Evolutionary conservation across 2,329 filamentous ascomycete genomes (phyloP).

Genomic region (Xylaria sp.): DNA sequence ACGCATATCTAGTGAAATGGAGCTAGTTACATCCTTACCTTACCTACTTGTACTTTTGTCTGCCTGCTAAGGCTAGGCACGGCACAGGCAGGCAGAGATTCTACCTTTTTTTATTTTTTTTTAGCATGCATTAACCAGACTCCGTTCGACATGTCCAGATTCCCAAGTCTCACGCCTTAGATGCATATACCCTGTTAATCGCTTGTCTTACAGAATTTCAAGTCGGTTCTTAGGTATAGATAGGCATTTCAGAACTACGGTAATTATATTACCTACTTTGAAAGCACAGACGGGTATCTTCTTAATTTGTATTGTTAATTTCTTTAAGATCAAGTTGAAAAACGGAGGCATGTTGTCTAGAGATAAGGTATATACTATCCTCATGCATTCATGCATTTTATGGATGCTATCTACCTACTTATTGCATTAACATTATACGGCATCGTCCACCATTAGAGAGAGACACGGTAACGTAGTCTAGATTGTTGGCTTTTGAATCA

Average conservation of each 20-base stretch:
- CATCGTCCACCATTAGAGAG: too few relatives aligned
- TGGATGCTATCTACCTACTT: too few relatives aligned
- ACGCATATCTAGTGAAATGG: not conserved
- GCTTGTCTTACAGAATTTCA: not conserved
- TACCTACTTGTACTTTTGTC: too few relatives aligned
- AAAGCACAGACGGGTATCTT: not conserved
- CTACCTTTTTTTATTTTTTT: not conserved
- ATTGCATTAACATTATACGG: too few relatives aligned
- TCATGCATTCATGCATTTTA: too few relatives aligned
- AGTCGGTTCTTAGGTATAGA: not conserved
- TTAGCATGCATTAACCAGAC: constrained; percentile 7
- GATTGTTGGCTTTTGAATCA: not conserved
- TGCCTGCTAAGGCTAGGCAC: not conserved
- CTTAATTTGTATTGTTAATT: not conserved
- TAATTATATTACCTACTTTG: not conserved
- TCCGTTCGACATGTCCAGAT: not conserved
- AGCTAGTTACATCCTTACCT: not conserved
- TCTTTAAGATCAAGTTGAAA: not conserved
- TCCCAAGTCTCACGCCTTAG: constrained; percentile 4
- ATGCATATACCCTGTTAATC: constrained; percentile 25
- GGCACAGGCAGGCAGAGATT: not conserved
- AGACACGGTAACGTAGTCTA: too few relatives aligned
- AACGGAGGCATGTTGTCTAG: too few relatives aligned
- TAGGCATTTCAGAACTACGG: too few relatives aligned
- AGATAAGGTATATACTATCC: too few relatives aligned